Evolutionary conservation across 2,329 filamentous ascomycete species (phyloP), one percentile per base, ranked within the genome.

Genomic region (Ascochyta clinopodiicola): DNA sequence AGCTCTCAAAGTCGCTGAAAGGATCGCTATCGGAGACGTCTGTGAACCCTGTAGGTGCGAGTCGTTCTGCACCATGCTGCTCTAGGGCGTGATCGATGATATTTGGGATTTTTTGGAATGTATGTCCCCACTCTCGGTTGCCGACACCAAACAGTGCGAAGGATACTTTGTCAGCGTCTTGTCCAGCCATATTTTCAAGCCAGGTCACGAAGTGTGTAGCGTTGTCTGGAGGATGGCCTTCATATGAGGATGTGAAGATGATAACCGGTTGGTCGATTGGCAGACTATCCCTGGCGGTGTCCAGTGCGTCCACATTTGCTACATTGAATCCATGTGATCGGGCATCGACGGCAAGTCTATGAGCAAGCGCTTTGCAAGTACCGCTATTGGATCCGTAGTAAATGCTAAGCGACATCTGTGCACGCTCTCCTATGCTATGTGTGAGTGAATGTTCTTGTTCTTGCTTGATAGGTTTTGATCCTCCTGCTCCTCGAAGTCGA

Each of bases 201-300:
- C 77, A 80, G n/a, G 71, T 68, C 17, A 77, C 69, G 42, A 79
- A 79, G 43, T 77, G 71, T 4, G 69, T 71, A 0, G 77, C 77
- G 42, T 80, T 79, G 44, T 79, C 78, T 2, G 77, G 66, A 2
- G 78, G 77, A 22, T 76, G 69, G 9, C 78, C 78, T 56, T 80
- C 77, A 46, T 78, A 80, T 0, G 72, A 75, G 2, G 76, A 71
- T 3, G 76, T 76, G 43, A 79, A 63, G 19, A 80, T 75, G 0
- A 73, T 68, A 2, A 76, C 53, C 1, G 77, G 77, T 25, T 70
- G 69, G 31, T 77, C 70, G 13, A 62, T 74, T 1, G 73, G 69
- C 2, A 78, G 27, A 4, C 64, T 71, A 19, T 73, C 70, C 12
- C 73, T 70, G 3, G 63, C 67, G 2, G 68, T 58, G 36, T 79